Conservation (phyloP, 805 yeast species). For the Saccharomycopsis microspora region DNA sequence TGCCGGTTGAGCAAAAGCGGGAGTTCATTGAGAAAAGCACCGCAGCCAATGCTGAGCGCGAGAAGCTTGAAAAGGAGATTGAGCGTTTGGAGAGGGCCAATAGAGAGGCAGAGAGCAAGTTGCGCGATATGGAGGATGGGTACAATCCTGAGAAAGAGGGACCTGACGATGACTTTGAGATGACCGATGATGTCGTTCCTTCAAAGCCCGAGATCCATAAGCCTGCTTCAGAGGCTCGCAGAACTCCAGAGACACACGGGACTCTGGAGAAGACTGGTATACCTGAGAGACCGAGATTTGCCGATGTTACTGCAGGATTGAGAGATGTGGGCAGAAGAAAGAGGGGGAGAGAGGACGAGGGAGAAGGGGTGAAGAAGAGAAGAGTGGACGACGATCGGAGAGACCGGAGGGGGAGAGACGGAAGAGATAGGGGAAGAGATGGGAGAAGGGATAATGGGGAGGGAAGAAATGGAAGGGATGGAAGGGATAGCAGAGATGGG, state of each 20-base stretch:
- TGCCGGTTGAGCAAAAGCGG: conserved; percentile 32
- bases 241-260: no score
- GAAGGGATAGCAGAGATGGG: neutral
- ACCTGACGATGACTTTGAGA: neutral
- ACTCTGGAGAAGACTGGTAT: no score
- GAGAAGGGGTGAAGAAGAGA: neutral
- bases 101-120: conserved; percentile 5
- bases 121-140: neutral
- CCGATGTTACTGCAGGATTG: neutral
- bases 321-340: neutral
- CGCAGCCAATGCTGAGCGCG: conserved; percentile 14
- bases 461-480: neutral
- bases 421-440: neutral
- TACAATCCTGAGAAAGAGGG: neutral
- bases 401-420: neutral
- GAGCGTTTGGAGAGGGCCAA: conserved; percentile 12
- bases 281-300: no score
- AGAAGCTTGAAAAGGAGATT: conserved; percentile 12
- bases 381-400: neutral
- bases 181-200: neutral
- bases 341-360: neutral
- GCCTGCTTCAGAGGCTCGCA: neutral
- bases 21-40: conserved; percentile 19
- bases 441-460: neutral
- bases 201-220: neutral